These are phyloP conservation scores for Teunomyces atbi DNA, from an alignment of 805 yeast genomes.

Conservation along the genomic window DNA sequence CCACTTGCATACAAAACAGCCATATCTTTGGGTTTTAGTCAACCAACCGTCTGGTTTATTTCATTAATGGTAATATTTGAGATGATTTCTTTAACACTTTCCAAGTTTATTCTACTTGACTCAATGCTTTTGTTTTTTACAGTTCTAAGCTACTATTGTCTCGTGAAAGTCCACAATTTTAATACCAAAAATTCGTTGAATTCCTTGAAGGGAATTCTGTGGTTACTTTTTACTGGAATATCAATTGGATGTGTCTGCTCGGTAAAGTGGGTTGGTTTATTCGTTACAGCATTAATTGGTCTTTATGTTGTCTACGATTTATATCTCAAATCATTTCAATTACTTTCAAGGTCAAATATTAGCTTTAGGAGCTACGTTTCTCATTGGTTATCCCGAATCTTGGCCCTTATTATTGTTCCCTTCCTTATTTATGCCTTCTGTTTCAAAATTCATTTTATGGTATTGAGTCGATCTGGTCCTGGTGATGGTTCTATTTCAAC, in stretches of 20 bases:
- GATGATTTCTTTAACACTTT: constrained; percentile 64
- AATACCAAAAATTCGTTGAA: constrained; percentile 38
- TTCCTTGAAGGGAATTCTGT: constrained; percentile 41
- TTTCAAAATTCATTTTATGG: constrained; percentile 78
- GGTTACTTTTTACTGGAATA: constrained; percentile 63
- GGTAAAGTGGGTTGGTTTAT: constrained; percentile 83
- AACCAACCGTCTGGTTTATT: constrained; percentile 53
- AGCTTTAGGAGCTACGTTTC: constrained; percentile 33
- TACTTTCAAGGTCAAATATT: constrained; percentile 13
- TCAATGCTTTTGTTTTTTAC: constrained; percentile 77
- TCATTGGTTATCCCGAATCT: constrained; percentile 75
- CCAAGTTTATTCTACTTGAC: constrained; percentile 73
- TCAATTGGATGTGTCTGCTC: constrained; percentile 82
- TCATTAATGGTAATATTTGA: constrained; percentile 65
- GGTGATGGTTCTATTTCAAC: constrained; percentile 93
- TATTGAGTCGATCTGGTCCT: constrained; percentile 79
- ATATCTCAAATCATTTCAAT: constrained; percentile 41
- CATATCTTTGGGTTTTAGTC: constrained; percentile 25
- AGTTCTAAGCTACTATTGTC: constrained; percentile 40
- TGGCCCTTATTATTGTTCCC: constrained; percentile 71
- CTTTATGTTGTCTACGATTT: constrained; percentile 56
- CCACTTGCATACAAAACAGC: constrained; percentile 62
- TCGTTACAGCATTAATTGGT: constrained; percentile 61
- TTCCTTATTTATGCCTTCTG: constrained; percentile 61
- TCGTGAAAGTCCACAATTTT: constrained; percentile 48